Base-by-base conservation (phyloP, 2,329 filamentous ascomycete species). In the Biscogniauxia mediterranea region DNA sequence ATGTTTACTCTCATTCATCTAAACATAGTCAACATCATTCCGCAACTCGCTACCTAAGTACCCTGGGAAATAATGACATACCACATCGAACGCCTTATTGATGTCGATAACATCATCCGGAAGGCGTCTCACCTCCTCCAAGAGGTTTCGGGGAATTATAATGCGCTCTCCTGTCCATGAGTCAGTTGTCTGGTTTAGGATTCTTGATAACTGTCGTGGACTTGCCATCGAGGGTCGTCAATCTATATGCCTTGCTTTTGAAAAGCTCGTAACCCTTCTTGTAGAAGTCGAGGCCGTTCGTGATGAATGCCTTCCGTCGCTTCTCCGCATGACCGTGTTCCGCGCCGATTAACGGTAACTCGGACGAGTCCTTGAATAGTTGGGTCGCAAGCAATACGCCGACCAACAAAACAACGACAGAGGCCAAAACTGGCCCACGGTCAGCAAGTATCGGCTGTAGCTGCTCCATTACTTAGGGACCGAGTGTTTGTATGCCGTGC, bases 51-150 rank as follows among this genome's bases (percentile, higher is more conserved):
- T 3, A 9, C 8, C 51, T 23, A 26, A 15, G 13, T 2, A 19
- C 7, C 13, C 20, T 6, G 6, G 23, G 1, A 21, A 52, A 52
- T 5, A n/a, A n/a, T 21, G 15, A 52, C 61, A 6, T 58, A 66
- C 66, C 53, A 63, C 23, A 26, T 66, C 58, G 26, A 66, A 65
- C 6, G 69, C 64, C 38, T 67, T 69, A 9, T 65, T 28, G n/a
- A 71, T 69, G 58, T 69, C 65, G 8, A 75, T 62, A n/a, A 70
- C 59, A 21, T 71, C 65, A 23, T 75, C 73, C 11, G 71, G 65
- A 1, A 69, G 63, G 5, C 63, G 58, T 46, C 69, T 64, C 20
- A 74, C 61, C 64, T 75, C 73, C 26, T 72, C 66, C 7, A 74
- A 59, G 9, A 69, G 68, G 3, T 60, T 38, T 21, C 62, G 64